Percentiles rank a stretch among this genome's conserved stretches.
phyloP scores from a whole-genome alignment of 2,329 filamentous ascomycete species.

The Alternaria novae-zelandiae region DNA sequence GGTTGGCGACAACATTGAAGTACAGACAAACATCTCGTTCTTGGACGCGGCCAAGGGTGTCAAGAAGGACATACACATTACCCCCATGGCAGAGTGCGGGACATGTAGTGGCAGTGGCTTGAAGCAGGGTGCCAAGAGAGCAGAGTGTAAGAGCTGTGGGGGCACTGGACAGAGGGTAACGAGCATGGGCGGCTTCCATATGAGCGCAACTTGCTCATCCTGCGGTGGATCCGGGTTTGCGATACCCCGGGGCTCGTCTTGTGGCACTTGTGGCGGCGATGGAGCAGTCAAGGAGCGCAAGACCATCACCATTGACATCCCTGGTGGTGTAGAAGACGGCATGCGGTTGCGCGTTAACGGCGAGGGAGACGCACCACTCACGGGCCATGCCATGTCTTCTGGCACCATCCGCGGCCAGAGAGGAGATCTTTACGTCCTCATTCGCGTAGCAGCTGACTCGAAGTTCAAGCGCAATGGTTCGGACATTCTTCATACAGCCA shows the following conservation, averaged over 20 bases:
- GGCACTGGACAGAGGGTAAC: conserved; percentile 88
- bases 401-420: conserved; percentile 67
- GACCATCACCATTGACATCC: conserved; percentile 88
- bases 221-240: conserved; percentile 81
- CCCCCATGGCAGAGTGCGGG: conserved; percentile 79
- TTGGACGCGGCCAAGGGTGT: conserved; percentile 95
- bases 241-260: conserved; percentile 81
- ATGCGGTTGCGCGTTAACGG: conserved; percentile 87
- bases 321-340: conserved; percentile 92
- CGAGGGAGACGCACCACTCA: conserved; percentile 85
- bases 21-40: conserved; percentile 91
- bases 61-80: conserved; percentile 85
- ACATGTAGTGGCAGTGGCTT: conserved; percentile 84
- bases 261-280: conserved; percentile 77
- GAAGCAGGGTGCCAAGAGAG: conserved; percentile 77
- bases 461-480: conserved; percentile 88
- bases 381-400: conserved; percentile 70
- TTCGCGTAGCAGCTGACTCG: conserved; percentile 85
- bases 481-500: conserved; percentile 91
- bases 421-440: conserved; percentile 90
- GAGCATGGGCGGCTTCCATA: conserved; percentile 93
- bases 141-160: conserved; percentile 78
- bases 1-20: conserved; percentile 95
- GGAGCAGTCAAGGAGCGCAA: conserved; percentile 84
- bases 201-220: conserved; percentile 84